These are phyloP conservation scores for Vigna hirtella DNA, from an alignment of 306 rosid genomes.

Conservation along the genomic window DNA sequence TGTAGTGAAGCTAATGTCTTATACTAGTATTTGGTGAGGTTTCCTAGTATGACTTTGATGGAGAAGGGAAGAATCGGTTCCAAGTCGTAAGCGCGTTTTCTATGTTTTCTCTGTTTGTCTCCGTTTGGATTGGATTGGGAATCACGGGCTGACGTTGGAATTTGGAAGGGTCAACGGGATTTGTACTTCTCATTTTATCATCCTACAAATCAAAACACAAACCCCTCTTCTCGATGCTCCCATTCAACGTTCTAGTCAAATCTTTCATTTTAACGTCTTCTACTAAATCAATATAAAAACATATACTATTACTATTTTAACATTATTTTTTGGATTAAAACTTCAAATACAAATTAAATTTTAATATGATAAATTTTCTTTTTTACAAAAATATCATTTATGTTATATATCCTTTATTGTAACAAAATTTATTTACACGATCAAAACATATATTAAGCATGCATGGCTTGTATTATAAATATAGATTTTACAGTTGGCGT, in stretches of 20 bases:
- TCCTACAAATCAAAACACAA: background rate
- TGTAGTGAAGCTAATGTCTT: background rate
- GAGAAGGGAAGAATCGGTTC: constrained; percentile 7
- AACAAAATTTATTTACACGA: too few relatives aligned
- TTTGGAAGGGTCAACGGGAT: constrained; percentile 14
- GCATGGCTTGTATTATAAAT: too few relatives aligned
- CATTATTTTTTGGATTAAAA: background rate
- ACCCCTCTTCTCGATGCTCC: background rate
- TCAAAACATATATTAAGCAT: too few relatives aligned
- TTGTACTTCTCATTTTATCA: background rate
- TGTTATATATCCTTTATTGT: too few relatives aligned
- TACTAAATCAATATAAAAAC: background rate
- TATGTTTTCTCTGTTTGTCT: background rate
- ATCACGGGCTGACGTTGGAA: constrained; percentile 19
- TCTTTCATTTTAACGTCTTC: background rate
- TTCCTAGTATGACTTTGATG: constrained; percentile 42
- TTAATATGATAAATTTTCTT: too few relatives aligned
- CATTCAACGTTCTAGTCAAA: constrained; percentile 2
- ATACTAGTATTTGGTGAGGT: constrained; percentile 17
- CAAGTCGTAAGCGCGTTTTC: constrained; percentile 44
- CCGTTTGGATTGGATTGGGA: background rate
- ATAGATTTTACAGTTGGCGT: too few relatives aligned
- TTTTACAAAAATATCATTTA: too few relatives aligned
- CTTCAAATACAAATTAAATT: too few relatives aligned
- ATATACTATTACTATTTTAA: background rate